phyloP scores from a whole-genome alignment of 345 rosid genomes.

The Salix udensis region DNA sequence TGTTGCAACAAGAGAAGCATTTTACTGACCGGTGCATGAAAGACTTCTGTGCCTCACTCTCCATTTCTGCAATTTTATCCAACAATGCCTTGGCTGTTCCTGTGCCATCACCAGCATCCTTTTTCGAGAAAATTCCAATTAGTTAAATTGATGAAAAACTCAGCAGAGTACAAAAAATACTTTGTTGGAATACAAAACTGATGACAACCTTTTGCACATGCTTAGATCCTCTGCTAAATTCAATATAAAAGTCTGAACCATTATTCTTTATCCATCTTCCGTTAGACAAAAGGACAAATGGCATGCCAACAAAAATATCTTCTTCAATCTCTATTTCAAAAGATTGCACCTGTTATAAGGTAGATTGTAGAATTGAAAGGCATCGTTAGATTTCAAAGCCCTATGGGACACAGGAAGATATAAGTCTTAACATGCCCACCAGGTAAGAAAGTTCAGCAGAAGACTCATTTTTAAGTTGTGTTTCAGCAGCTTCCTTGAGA shows the following conservation, averaged over 20 bases:
- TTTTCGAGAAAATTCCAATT: constrained; percentile 21
- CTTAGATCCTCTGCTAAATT: constrained; percentile 46
- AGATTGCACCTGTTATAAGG: constrained; percentile 61
- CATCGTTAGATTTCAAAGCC: constrained; percentile 4
- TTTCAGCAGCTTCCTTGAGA: constrained; percentile 53
- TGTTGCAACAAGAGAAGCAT: background rate
- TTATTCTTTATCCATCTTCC: constrained; percentile 83
- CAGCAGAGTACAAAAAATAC: constrained; percentile 5
- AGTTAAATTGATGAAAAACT: constrained; percentile 8
- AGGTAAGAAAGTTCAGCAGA: constrained; percentile 50
- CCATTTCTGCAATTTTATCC: constrained; percentile 70
- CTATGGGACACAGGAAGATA: constrained; percentile 1
- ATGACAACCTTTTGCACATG: constrained; percentile 65
- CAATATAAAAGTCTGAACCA: constrained; percentile 72
- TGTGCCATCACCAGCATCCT: constrained; percentile 78
- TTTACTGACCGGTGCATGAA: constrained; percentile 92
- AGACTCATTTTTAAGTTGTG: constrained; percentile 43
- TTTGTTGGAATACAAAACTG: constrained; percentile 10
- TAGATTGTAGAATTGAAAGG: background rate
- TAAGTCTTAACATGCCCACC: constrained; percentile 39
- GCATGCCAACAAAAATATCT: constrained; percentile 74
- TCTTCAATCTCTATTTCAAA: constrained; percentile 72
- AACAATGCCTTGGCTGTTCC: constrained; percentile 78
- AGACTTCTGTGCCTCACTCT: constrained; percentile 94
- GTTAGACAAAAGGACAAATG: constrained; percentile 72